Conservation (phyloP, 768 basidiomycete species). For the Mycena rebaudengoi region DNA sequence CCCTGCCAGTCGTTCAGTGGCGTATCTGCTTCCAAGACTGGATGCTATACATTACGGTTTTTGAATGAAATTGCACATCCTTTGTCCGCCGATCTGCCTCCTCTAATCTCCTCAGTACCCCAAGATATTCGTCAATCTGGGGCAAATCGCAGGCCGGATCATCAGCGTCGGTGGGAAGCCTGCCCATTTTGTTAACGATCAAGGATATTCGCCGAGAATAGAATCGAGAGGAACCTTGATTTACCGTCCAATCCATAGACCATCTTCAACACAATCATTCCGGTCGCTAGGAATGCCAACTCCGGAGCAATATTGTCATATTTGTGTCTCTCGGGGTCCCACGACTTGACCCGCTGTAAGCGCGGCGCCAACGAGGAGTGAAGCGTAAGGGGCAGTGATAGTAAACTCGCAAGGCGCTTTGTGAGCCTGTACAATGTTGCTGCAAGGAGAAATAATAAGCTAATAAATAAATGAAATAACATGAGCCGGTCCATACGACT, state of each 20-base stretch:
- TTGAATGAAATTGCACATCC: constrained; percentile 51
- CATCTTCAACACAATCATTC: constrained; percentile 82
- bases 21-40: constrained; percentile 12
- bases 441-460: constrained; percentile 33
- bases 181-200: constrained; percentile 34
- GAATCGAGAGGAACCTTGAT: constrained; percentile 52
- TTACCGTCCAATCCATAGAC: constrained; percentile 84
- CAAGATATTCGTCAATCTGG: constrained; percentile 56
- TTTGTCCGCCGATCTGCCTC: constrained; percentile 40
- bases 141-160: constrained; percentile 75
- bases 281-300: constrained; percentile 63
- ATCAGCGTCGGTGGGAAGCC: constrained; percentile 50
- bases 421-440: constrained; percentile 73
- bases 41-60: constrained; percentile 52
- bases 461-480: background rate
- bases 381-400: constrained; percentile 68
- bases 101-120: constrained; percentile 47
- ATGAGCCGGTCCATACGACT: constrained; percentile 65
- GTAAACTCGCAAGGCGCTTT: constrained; percentile 63
- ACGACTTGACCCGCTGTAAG: constrained; percentile 41
- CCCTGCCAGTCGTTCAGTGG: constrained; percentile 46
- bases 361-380: constrained; percentile 61
- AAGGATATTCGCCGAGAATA: background rate
- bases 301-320: constrained; percentile 77
- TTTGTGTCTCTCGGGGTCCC: constrained; percentile 56